Evolutionary conservation across 1,284 basidiomycete genomes (phyloP), one percentile per base, ranked within the genome.

Genomic region (Naganishia albida): DNA sequence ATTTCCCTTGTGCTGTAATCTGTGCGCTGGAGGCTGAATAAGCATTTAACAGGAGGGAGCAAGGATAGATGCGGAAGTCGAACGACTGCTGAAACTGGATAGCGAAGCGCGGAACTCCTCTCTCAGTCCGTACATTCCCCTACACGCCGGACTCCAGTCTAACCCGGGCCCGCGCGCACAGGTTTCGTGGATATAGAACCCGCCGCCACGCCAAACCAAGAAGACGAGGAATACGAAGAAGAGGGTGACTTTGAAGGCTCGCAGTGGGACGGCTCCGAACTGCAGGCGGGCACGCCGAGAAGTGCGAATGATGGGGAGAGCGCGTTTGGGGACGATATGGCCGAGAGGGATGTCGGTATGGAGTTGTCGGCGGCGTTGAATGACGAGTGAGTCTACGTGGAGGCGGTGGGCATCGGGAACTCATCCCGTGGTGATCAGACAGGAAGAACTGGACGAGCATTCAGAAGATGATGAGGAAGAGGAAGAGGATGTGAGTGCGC

Each of bases 41-140:
- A 98, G 98, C 70, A 94, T 98, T 81, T 49, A 3, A 20, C 30
- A 54, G 60, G 60, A 49, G 49, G 62, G 51, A 25, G 53, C 51
- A 12, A 94, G 91, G 39, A 93, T 98, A 2, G 95, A 99, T 77
- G 89, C 95, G 78, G 91, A 95, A 75, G 95, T 99, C 1, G 96
- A 99, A 75, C 83, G 93, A 64, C 78, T 99, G 49, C 79, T 99
- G 38, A 89, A 90, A 68, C 88, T 90, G 69, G 96, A 99, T 79
- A 85, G 87, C 12, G 80, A 88, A 62, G 92, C 94, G 1, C 52
- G 50, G 42, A 42, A 43, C n/a, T 63, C 48, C 44, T 63, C 55
- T 23, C 56, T 42, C 55, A 57, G 67, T 64, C 48, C 52, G 63
- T 49, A 55, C 42, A n/a, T 60, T n/a, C 51, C 63, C 54, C 53